Conservation (phyloP, 768 basidiomycete species). For the Tricholoma sp. region DNA sequence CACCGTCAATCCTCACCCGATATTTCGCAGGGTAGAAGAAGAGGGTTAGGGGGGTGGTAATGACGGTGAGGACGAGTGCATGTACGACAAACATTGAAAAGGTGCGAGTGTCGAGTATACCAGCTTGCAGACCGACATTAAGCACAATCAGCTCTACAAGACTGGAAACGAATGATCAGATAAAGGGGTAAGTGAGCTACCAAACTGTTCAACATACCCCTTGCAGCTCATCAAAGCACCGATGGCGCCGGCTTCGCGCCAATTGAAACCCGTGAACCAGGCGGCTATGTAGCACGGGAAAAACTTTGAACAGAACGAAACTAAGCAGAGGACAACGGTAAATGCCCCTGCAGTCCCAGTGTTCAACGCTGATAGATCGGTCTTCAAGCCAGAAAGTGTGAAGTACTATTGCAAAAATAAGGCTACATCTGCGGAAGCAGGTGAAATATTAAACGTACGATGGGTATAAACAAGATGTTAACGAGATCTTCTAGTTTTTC, state of each 20-base stretch:
- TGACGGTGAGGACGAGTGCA: constrained; percentile 71
- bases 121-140: constrained; percentile 76
- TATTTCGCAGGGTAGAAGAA: constrained; percentile 67
- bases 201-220: constrained; percentile 43
- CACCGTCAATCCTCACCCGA: constrained; percentile 34
- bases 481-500: constrained; percentile 91
- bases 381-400: constrained; percentile 69
- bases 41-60: constrained; percentile 80
- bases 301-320: constrained; percentile 82
- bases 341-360: constrained; percentile 80
- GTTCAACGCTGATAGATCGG: constrained; percentile 74
- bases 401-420: constrained; percentile 49
- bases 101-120: constrained; percentile 55
- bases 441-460: constrained; percentile 42
- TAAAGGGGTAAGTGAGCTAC: background rate
- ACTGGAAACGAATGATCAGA: constrained; percentile 22
- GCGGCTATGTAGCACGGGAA: constrained; percentile 60
- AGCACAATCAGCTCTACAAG: constrained; percentile 88
- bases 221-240: constrained; percentile 90
- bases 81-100: constrained; percentile 91
- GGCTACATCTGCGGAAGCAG: background rate
- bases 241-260: constrained; percentile 77
- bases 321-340: constrained; percentile 62
- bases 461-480: constrained; percentile 65
- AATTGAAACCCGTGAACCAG: constrained; percentile 54